Percentiles rank a stretch among this genome's conserved stretches.
Evolutionary conservation across 352 stramenopile species (phyloP).

Genomic region (Globisporangium paddicum): DNA sequence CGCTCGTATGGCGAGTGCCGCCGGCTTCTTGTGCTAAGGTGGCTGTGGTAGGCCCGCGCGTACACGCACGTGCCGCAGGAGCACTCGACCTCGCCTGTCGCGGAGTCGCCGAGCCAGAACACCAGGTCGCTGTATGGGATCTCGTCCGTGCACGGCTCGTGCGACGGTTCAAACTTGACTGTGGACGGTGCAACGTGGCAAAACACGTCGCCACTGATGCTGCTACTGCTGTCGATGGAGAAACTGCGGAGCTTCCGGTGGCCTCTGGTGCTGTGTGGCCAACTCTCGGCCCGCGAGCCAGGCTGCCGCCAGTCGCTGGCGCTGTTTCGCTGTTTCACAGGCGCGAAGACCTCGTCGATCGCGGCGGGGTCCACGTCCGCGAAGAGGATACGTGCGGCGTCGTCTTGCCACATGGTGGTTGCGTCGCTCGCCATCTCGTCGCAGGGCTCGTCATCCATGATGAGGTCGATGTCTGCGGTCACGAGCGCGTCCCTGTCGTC

Average conservation of each 20-base stretch:
- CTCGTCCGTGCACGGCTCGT: constrained; percentile 45
- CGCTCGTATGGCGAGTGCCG: constrained; percentile 35
- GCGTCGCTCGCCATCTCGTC: not conserved
- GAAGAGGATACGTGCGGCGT: constrained; percentile 10
- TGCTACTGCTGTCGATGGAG: not conserved
- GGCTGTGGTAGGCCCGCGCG: not conserved
- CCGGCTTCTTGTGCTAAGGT: not conserved
- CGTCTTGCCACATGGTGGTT: constrained; percentile 7
- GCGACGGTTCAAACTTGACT: constrained; percentile 37
- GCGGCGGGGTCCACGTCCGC: not conserved
- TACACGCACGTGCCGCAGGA: constrained; percentile 28
- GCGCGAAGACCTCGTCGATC: not conserved
- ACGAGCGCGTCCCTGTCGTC: constrained; percentile 6
- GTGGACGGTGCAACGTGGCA: not conserved
- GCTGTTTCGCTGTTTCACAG: not conserved
- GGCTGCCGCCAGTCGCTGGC: constrained; percentile 2
- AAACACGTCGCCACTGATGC: not conserved
- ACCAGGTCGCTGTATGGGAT: constrained; percentile 52
- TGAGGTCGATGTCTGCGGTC: constrained; percentile 14
- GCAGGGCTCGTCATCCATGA: constrained; percentile 12
- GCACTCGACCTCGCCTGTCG: constrained; percentile 44
- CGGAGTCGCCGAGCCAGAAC: constrained; percentile 49
- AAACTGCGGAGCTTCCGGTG: not conserved
- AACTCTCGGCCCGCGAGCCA: not conserved
- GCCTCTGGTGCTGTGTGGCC: not conserved